These are phyloP conservation scores for Arthromyces matolae DNA, from an alignment of 768 basidiomycete species.

Conservation along the genomic window DNA sequence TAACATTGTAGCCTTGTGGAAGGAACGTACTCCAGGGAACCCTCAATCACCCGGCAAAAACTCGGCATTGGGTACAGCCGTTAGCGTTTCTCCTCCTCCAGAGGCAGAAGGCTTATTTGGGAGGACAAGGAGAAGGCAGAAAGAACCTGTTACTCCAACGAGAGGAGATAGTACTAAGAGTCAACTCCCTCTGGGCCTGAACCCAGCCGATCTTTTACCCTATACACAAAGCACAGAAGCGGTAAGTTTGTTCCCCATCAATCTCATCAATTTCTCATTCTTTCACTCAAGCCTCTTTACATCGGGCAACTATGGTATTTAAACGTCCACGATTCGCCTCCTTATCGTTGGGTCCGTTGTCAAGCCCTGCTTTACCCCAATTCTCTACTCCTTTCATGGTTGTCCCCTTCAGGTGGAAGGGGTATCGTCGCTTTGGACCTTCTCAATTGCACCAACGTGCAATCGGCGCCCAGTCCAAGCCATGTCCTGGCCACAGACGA, in stretches of 20 bases:
- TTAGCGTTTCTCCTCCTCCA: conserved; percentile 33
- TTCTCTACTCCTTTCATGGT: conserved; percentile 83
- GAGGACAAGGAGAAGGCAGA: conserved; percentile 40
- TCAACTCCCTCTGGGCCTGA: conserved; percentile 39
- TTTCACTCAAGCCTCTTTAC: conserved; percentile 66
- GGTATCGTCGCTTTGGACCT: conserved; percentile 86
- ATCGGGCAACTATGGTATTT: conserved; percentile 89
- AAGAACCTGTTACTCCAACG: conserved; percentile 22
- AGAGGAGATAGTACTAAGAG: conserved; percentile 26
- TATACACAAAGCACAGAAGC: conserved; percentile 49
- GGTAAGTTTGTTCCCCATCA: conserved; percentile 30
- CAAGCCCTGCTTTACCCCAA: conserved; percentile 82
- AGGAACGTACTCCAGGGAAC: conserved; percentile 63
- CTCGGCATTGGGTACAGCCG: conserved; percentile 36
- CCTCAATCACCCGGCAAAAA: conserved; percentile 32
- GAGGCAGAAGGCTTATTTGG: conserved; percentile 49
- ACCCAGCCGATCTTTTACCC: conserved; percentile 41
- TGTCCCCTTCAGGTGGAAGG: conserved; percentile 75
- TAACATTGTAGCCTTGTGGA: conserved; percentile 79
- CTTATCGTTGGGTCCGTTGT: conserved; percentile 78
- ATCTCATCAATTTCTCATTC: conserved; percentile 6
- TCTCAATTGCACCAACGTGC: conserved; percentile 81
- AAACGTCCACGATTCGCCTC: conserved; percentile 81
- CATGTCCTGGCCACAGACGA: conserved; percentile 83
- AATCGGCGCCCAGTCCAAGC: conserved; percentile 75